These are phyloP conservation scores for Glutinoglossum americanum DNA, from an alignment of 495 filamentous ascomycete species.

Conservation along the genomic window DNA sequence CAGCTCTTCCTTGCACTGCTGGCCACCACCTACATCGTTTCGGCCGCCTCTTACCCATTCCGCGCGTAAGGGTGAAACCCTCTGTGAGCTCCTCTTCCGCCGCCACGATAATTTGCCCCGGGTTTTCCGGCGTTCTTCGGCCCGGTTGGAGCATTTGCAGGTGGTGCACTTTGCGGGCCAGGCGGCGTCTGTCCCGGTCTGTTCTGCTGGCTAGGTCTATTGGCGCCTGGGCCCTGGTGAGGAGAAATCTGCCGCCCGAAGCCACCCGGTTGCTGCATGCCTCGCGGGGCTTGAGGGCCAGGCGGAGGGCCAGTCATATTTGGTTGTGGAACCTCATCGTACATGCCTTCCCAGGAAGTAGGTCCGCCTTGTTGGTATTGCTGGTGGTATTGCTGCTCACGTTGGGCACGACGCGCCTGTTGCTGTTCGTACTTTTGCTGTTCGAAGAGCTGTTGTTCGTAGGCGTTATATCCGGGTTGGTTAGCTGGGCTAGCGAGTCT, in stretches of 20 bases:
- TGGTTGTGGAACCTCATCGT: slow-evolving; percentile 89
- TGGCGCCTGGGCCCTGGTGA: slow-evolving; percentile 10
- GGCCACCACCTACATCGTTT: background rate
- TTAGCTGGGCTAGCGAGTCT: slow-evolving; percentile 16
- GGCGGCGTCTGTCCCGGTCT: slow-evolving; percentile 26
- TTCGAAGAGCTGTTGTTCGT: slow-evolving; percentile 64
- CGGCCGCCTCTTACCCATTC: background rate
- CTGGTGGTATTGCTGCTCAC: slow-evolving; percentile 25
- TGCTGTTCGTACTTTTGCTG: slow-evolving; percentile 75
- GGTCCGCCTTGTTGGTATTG: slow-evolving; percentile 26
- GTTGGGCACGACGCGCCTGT: slow-evolving; percentile 31
- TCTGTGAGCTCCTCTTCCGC: slow-evolving; percentile 49
- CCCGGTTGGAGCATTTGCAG: slow-evolving; percentile 85
- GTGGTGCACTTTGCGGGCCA: slow-evolving; percentile 45
- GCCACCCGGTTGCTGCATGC: slow-evolving; percentile 11
- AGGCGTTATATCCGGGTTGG: slow-evolving; percentile 42
- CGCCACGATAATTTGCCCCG: slow-evolving; percentile 85
- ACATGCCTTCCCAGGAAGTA: slow-evolving; percentile 97
- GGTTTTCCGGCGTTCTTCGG: slow-evolving; percentile 91
- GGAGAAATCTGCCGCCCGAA: slow-evolving; percentile 10
- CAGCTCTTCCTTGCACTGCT: background rate
- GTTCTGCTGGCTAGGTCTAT: slow-evolving; percentile 14
- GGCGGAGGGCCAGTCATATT: slow-evolving; percentile 25
- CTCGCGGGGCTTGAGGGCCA: slow-evolving; percentile 32
- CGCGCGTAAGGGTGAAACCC: slow-evolving; percentile 69